Evolutionary conservation across 2,329 filamentous ascomycete genomes (phyloP), one percentile per base, ranked within the genome.

Genomic region (Emergomyces pasteurianus): DNA sequence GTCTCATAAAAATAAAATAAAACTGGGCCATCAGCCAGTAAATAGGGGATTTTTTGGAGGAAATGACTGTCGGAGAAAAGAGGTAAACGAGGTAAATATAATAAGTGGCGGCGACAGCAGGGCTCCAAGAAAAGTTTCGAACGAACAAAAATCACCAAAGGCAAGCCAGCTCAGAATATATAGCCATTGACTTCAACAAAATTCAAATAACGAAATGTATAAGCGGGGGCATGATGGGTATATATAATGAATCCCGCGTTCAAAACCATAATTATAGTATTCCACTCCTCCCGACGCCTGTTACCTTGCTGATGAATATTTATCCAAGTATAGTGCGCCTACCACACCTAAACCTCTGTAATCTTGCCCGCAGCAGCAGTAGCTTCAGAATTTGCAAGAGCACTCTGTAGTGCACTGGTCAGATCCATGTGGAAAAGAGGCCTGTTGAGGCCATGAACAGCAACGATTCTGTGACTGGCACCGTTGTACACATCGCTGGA

Each of bases 391-490:
- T 95, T 95, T 36, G 86, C 84, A 67, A 96, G 84, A 2, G 91
- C 92, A 67, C 87, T 90, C 74, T 96, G 89, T 67, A 97, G 75
- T 7, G 94, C 94, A 69, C 86, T 91, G 3, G 90, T 94, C 58
- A 97, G 76, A 72, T 97, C 94, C 59, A 96, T 84, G 71, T 99
- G 94, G 82, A 99, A 97, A 66, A 96, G 82, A 4, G 94, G 92
- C 67, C 89, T 79, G 73, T 95, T 94, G 64, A 95, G 77, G n/a
- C 92, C 89, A 66, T 92, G 87, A 18, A 97, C 86, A 4, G 89
- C 81, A 1, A 88, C 86, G 34, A 83, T 74, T 66, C 71, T 75
- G 62, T 64, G 71, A 34, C 65, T 66, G 71, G 38, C 66, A 66
- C 57, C 64, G 61, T 49, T 65, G 64, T 79, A 79, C 2, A 74